Evolutionary conservation across 331 rosid genomes (phyloP), one percentile per base, ranked within the genome.

Genomic region (Quercus tomentella): DNA sequence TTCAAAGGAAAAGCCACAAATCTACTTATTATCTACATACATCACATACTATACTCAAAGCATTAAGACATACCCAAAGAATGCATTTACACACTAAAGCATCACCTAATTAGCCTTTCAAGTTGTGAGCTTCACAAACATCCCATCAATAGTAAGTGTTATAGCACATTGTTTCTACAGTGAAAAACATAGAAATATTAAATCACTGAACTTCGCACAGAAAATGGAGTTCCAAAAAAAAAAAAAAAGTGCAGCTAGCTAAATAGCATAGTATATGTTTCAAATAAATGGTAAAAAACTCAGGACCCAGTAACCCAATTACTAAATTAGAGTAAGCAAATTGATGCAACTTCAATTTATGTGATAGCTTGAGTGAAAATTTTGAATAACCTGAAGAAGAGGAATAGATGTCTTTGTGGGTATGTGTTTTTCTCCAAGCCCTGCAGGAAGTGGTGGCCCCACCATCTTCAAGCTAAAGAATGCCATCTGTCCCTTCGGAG

Each of bases 351-450:
- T 62, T 25, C 6, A 62, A 12, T 12, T 25, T 26, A 28, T 3
- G 20, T 28, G 23, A 66, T 7, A 66, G 51, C 72, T 66, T 66
- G 72, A 18, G 25, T 66, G 20, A 5, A 51, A 33, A 35, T 3
- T 3, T 22, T 16, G 56, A 54, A 17, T 22, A 69, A 79, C 81
- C 86, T 79, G 80, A 23, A 70, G 80, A 23, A 70, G 84, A 65
- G 79, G 79, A 72, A 54, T 45, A 35, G 41, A 57, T 55, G 57
- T 28, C 28, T 56, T 61, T 35, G 79, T 49, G 77, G 81, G 15
- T 17, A 28, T 52, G 43, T 17, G 45, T 58, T 60, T 54, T 7
- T 37, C 70, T 10, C 77, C 74, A 45, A 75, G 17, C 18, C 4
- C 7, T 55, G 35, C 55, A 71, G 79, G 73, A 65, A 63, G 68